Evolutionary conservation across 164 flowering plant genomes (phyloP).

Genomic region (Kalanchoe fedtschenkoi): DNA sequence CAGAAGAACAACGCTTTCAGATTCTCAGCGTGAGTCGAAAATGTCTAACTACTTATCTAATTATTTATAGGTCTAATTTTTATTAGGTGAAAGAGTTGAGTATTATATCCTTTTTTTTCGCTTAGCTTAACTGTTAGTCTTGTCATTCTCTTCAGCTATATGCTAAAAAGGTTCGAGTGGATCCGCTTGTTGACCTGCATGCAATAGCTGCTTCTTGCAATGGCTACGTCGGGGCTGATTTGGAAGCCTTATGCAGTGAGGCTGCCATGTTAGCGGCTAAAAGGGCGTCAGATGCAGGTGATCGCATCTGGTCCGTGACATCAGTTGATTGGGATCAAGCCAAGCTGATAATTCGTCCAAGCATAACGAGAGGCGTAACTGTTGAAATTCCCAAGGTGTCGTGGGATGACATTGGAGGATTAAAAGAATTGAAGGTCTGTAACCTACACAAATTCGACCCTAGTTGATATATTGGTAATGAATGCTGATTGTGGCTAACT

Average conservation of each 20-base stretch:
- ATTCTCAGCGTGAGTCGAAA: conserved; percentile 49
- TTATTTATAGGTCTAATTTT: no score
- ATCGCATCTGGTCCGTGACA: conserved; percentile 17
- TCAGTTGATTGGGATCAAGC: conserved; percentile 77
- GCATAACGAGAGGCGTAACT: conserved; percentile 88
- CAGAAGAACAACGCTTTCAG: conserved; percentile 64
- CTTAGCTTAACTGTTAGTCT: neutral
- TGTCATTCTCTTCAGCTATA: conserved; percentile 48
- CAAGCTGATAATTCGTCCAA: conserved; percentile 68
- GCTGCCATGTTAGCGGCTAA: conserved; percentile 43
- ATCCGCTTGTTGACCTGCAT: conserved; percentile 44
- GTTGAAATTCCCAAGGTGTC: conserved; percentile 80
- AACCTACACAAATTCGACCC: neutral
- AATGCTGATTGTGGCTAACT: neutral
- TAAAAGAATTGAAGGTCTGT: conserved; percentile 73
- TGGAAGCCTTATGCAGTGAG: conserved; percentile 85
- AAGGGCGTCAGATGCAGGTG: conserved; percentile 25
- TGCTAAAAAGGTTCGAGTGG: conserved; percentile 56
- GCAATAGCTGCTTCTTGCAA: conserved; percentile 80
- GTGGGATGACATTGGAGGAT: conserved; percentile 96
- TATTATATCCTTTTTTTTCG: neutral
- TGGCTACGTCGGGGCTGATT: conserved; percentile 96
- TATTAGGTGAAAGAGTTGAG: neutral
- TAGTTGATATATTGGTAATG: neutral
- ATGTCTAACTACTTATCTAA: no score